Evolutionary conservation across 768 basidiomycete genomes (phyloP), one percentile per base, ranked within the genome.

Genomic region (Sarcodon aspratus): DNA sequence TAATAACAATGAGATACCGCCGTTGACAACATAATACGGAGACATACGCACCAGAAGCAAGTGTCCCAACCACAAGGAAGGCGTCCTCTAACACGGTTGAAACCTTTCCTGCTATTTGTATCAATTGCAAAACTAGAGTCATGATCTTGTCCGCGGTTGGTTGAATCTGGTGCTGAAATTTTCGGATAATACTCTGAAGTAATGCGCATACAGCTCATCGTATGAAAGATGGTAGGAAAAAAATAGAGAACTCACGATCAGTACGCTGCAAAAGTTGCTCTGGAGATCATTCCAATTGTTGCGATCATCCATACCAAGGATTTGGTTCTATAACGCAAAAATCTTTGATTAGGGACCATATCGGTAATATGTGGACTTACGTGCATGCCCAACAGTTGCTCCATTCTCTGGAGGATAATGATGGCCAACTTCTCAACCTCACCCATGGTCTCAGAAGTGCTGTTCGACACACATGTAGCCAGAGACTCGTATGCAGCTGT

Each of bases 201-300:
- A 27, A 27, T 27, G 0, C 35, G 35, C 31, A 43, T 9, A 45
- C 31, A 15, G 31, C 34, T 17, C 34, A 11, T 7, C 47, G 17
- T 43, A 45, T 10, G 13, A 37, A 21, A 7, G 18, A 18, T 6
- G 21, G 36, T 1, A n/a, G 1, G 32, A 31, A 6, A 7, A 37
- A 6, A 37, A 43, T 7, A 34, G 17, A 13, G 35, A 33, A 70
- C 87, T 61, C 60, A 91, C 90, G 48, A 90, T 86, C 47, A 89
- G 73, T 44, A 96, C 87, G 55, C 85, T 82, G 63, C 93, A 96
- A 57, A 97, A 75, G 68, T 95, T 96, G 67, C 90, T 85, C 63
- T 96, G 94, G 21, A 99, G 74, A 63, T 99, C 95, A 60, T 96
- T 96, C 93, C 95, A 96, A 70, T 96, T 99, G 66, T 93, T 94